A percentile compares a stretch with the other conserved stretches of the same genome.
Evolutionary conservation across 2,329 filamentous ascomycete species (phyloP).

Genomic region (Ophiostoma montium): DNA sequence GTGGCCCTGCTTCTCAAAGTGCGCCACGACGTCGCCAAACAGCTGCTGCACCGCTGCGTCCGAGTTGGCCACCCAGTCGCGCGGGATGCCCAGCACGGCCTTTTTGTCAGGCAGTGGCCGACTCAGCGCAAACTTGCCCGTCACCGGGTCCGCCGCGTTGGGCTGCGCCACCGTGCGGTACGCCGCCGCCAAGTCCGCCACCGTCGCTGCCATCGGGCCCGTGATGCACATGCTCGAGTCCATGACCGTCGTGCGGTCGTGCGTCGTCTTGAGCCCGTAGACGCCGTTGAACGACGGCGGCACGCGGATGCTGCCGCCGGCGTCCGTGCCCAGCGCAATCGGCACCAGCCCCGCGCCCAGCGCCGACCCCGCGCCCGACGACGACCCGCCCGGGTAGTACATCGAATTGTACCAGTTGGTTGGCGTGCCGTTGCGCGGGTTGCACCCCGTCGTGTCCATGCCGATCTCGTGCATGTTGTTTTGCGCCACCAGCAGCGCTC

Average conservation of each 20-base stretch:
- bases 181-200: slow-evolving; percentile 65
- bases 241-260: slow-evolving; percentile 50
- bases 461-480: slow-evolving; percentile 71
- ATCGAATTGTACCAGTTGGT: slow-evolving; percentile 61
- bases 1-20: slow-evolving; percentile 36
- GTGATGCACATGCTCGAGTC: slow-evolving; percentile 45
- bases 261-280: slow-evolving; percentile 68
- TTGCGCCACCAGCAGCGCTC: slow-evolving; percentile 63
- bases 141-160: slow-evolving; percentile 46
- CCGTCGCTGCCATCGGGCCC: slow-evolving; percentile 63
- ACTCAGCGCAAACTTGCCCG: slow-evolving; percentile 42
- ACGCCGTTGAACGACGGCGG: slow-evolving; percentile 64
- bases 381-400: slow-evolving; percentile 73
- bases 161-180: slow-evolving; percentile 69
- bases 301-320: slow-evolving; percentile 59
- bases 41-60: slow-evolving; percentile 46
- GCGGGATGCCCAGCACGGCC: slow-evolving; percentile 53
- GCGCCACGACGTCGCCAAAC: slow-evolving; percentile 47
- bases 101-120: no score
- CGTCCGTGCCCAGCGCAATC: slow-evolving; percentile 62
- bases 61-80: slow-evolving; percentile 54
- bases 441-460: slow-evolving; percentile 73
- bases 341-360: slow-evolving; percentile 58
- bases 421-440: slow-evolving; percentile 59
- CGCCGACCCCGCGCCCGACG: slow-evolving; percentile 60